Evolutionary conservation across 108 stramenopile species (phyloP).

Genomic region (Nannochloropsis granulata): DNA sequence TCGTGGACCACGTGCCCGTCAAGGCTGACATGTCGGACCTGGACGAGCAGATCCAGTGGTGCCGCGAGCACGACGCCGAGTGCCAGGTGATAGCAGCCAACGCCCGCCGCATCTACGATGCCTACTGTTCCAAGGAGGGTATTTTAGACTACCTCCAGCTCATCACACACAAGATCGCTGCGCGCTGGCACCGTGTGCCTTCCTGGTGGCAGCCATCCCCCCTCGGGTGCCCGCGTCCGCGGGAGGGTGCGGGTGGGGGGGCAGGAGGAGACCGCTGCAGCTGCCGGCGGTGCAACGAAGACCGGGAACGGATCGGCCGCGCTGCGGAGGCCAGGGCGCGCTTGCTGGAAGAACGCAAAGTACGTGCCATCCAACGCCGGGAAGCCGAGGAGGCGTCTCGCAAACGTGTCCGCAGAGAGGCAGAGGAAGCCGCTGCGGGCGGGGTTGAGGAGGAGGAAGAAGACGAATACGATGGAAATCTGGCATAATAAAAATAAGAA

Average conservation of each 20-base stretch:
- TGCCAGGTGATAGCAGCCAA: constrained; percentile 55
- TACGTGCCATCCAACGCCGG: neutral
- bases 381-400: neutral
- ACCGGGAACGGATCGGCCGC: neutral
- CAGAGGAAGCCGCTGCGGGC: neutral
- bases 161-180: constrained; percentile 55
- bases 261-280: neutral
- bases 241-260: neutral
- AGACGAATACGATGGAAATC: neutral
- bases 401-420: neutral
- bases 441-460: neutral
- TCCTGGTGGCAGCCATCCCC: neutral
- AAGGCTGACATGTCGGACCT: constrained; percentile 86
- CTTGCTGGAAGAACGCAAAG: neutral
- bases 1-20: constrained; percentile 89
- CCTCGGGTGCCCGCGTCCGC: neutral
- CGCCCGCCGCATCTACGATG: constrained; percentile 30
- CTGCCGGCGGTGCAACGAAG: neutral
- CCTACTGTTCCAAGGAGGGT: constrained; percentile 43
- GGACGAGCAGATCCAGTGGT: constrained; percentile 91
- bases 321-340: neutral
- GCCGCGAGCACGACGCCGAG: constrained; percentile 81
- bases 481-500: too few relatives aligned
- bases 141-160: constrained; percentile 87
- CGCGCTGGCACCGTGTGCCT: neutral